A percentile compares a stretch with the other conserved stretches of the same genome.
Conservation (phyloP, 306 rosid genomes). For the Lotus japonicus region DNA sequence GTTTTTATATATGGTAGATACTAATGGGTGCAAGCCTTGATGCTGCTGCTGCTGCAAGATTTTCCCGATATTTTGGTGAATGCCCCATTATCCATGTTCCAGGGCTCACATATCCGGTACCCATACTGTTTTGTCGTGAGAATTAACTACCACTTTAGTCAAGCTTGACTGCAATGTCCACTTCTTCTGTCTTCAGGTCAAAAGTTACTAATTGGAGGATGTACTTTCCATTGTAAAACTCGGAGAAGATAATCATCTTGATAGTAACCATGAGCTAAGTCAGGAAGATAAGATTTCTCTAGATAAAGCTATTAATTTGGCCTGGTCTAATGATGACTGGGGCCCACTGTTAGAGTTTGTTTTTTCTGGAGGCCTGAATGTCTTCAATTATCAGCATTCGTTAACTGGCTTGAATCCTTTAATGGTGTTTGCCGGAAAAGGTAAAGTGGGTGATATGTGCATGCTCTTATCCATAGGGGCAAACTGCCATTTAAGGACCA, state of each 20-base stretch:
- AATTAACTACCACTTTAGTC: neutral
- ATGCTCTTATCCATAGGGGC: conserved; percentile 71
- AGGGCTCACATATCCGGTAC: conserved; percentile 82
- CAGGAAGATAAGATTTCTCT: conserved; percentile 58
- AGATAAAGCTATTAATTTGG: conserved; percentile 72
- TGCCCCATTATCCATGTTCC: conserved; percentile 79
- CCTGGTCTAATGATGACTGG: conserved; percentile 72
- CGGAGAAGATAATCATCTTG: conserved; percentile 42
- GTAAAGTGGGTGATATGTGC: conserved; percentile 66
- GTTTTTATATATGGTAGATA: conserved; percentile 45
- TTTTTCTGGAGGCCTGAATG: conserved; percentile 40
- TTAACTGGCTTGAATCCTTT: conserved; percentile 56
- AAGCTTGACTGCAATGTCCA: neutral
- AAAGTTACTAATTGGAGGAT: conserved; percentile 75
- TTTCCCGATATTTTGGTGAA: conserved; percentile 81
- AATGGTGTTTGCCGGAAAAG: conserved; percentile 87
- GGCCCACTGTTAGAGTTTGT: conserved; percentile 61
- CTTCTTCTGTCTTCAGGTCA: conserved; percentile 51
- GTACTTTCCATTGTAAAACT: conserved; percentile 57
- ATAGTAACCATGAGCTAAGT: conserved; percentile 36
- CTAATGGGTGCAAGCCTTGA: conserved; percentile 85
- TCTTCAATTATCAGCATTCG: conserved; percentile 72
- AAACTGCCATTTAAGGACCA: conserved; percentile 49
- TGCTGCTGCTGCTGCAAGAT: conserved; percentile 45
- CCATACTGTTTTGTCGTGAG: conserved; percentile 15